These are phyloP conservation scores for Plasmodium ovale DNA, from an alignment of 169 alveolate genomes.

Conservation along the genomic window DNA sequence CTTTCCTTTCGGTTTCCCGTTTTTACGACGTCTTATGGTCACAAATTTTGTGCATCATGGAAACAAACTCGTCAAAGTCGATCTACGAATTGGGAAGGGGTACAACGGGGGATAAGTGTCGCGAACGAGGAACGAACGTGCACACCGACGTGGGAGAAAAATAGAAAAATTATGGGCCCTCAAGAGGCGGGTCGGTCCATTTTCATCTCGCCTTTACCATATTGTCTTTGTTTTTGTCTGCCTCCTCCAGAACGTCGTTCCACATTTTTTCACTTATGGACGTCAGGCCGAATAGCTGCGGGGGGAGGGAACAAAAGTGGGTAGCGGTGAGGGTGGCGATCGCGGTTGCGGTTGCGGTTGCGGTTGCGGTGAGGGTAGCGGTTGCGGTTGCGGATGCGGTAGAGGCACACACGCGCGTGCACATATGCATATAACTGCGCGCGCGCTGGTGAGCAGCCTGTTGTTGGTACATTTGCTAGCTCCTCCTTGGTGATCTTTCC, in stretches of 20 bases:
- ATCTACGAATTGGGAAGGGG: slow-evolving; percentile 22
- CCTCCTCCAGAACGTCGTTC: slow-evolving; percentile 82
- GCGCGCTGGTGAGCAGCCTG: not conserved
- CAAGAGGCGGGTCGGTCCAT: not conserved
- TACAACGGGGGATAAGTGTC: not conserved
- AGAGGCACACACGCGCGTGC: not conserved
- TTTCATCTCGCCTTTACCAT: slow-evolving; percentile 40
- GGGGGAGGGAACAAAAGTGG: not conserved
- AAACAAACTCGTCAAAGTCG: slow-evolving; percentile 86
- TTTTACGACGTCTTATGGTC: slow-evolving; percentile 43
- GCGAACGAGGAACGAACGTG: no score
- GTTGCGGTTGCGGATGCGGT: not conserved
- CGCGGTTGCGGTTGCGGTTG: not conserved
- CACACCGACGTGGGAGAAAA: not conserved
- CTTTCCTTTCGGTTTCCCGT: not conserved
- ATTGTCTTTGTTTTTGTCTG: slow-evolving; percentile 84
- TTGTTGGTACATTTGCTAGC: slow-evolving; percentile 70
- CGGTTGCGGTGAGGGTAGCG: not conserved
- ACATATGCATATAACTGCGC: not conserved
- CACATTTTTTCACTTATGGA: slow-evolving; percentile 79
- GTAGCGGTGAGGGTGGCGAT: no score
- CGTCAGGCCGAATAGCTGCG: slow-evolving; percentile 82
- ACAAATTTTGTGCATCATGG: slow-evolving; percentile 84
- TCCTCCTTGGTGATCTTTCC: slow-evolving; percentile 87
- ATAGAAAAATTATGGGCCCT: not conserved